phyloP scores from a whole-genome alignment of 2,329 filamentous ascomycete genomes.

The Exophiala calicioides region DNA sequence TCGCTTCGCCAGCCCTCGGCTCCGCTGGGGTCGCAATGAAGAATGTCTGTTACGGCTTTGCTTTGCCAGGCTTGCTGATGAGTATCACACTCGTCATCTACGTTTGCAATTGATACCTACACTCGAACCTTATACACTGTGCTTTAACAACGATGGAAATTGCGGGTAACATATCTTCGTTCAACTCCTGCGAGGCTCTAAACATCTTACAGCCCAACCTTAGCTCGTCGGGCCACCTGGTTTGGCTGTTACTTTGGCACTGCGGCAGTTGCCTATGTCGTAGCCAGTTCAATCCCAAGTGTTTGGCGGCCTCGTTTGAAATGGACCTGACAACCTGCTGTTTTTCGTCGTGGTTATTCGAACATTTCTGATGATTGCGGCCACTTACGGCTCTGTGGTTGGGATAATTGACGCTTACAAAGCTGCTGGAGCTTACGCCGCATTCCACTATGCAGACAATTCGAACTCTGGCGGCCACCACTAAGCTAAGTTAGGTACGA shows the following conservation, averaged over 20 bases:
- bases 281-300: constrained; percentile 58
- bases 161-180: constrained; percentile 40
- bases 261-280: constrained; percentile 49
- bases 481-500: no score
- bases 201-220: constrained; percentile 52
- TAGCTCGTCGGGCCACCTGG: constrained; percentile 58
- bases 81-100: constrained; percentile 41
- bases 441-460: no score
- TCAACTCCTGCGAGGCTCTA: constrained; percentile 37
- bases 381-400: no score
- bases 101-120: no score
- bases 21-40: constrained; percentile 36
- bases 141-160: no score
- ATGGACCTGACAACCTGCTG: no score
- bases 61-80: constrained; percentile 42
- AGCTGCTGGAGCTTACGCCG: no score
- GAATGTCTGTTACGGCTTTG: constrained; percentile 38
- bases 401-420: no score
- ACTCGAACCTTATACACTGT: no score
- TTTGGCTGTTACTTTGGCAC: constrained; percentile 48
- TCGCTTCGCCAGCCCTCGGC: constrained; percentile 38
- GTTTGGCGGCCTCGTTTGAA: constrained; percentile 52
- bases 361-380: no score
- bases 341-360: no score
- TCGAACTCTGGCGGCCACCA: no score